These are phyloP conservation scores for Endotrypanum monterogeii DNA, from an alignment of 208 protist genomes.

Conservation along the genomic window DNA sequence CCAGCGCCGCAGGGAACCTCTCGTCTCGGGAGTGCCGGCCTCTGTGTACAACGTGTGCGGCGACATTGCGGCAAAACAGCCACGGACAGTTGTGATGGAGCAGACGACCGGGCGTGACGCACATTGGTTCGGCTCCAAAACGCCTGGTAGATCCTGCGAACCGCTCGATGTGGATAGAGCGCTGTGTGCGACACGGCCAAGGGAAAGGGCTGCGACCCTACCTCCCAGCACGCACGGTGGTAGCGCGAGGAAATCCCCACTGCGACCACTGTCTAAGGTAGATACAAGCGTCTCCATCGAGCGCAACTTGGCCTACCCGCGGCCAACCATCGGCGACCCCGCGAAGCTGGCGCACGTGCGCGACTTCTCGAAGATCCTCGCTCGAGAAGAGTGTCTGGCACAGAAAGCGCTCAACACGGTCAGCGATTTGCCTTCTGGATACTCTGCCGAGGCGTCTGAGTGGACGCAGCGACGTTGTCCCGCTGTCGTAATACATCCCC, in stretches of 20 bases:
- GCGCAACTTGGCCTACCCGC: conserved; percentile 59
- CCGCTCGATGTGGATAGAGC: conserved; percentile 52
- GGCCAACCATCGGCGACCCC: conserved; percentile 36
- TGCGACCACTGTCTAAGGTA: not conserved
- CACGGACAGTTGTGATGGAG: conserved; percentile 53
- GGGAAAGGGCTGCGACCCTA: conserved; percentile 36
- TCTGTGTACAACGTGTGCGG: conserved; percentile 67
- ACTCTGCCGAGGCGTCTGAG: conserved; percentile 24
- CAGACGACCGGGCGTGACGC: conserved; percentile 50
- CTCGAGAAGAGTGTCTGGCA: conserved; percentile 42
- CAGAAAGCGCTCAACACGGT: conserved; percentile 8
- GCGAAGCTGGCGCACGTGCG: conserved; percentile 40
- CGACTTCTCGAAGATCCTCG: conserved; percentile 49
- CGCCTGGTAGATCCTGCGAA: conserved; percentile 24
- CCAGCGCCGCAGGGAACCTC: conserved; percentile 46
- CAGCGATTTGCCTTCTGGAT: conserved; percentile 3
- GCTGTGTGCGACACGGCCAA: conserved; percentile 46
- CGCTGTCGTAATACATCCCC: conserved; percentile 53
- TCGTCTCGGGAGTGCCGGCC: conserved; percentile 45
- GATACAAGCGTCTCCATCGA: conserved; percentile 67
- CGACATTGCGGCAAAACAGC: conserved; percentile 52
- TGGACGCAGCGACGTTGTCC: conserved; percentile 36
- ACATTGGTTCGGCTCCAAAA: conserved; percentile 55
- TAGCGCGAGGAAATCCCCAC: not conserved
- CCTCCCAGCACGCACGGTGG: conserved; percentile 24